phyloP scores from a whole-genome alignment of 306 rosid species.

The Inga leiocalycina region DNA sequence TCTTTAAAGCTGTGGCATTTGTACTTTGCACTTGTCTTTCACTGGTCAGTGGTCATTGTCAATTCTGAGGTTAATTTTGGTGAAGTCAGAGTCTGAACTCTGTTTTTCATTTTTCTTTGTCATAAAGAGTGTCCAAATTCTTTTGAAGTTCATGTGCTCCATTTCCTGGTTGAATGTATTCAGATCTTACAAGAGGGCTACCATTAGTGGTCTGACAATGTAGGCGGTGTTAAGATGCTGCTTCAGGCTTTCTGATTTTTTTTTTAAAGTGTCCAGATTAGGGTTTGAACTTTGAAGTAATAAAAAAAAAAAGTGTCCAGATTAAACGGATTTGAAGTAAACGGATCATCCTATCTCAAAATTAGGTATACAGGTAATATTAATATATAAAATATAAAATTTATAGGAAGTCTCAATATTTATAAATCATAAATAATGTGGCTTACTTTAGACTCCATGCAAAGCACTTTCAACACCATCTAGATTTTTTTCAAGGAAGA shows the following conservation, averaged over 20 bases:
- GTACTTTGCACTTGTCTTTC: not conserved
- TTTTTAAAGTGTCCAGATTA: no score
- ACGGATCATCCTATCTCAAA: not conserved
- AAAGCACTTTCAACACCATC: no score
- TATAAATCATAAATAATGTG: not conserved
- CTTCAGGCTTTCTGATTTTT: not conserved
- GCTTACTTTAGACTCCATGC: not conserved
- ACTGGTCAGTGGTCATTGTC: not conserved
- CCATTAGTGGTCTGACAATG: not conserved
- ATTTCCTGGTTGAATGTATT: not conserved
- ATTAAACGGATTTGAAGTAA: not conserved
- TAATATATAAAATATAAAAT: no score
- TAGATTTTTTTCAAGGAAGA: no score
- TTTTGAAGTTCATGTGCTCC: not conserved
- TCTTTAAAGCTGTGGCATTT: not conserved
- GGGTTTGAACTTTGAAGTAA: no score
- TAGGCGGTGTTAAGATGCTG: not conserved
- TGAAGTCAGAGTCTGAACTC: not conserved
- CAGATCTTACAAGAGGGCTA: not conserved
- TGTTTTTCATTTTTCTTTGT: not conserved
- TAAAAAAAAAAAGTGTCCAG: not conserved
- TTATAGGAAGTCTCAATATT: not conserved
- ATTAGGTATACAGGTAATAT: not conserved
- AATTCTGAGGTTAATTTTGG: not conserved
- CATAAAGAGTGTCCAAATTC: not conserved